Conservation (phyloP, 495 filamentous ascomycete genomes). For the Alectoria sarmentosa region DNA sequence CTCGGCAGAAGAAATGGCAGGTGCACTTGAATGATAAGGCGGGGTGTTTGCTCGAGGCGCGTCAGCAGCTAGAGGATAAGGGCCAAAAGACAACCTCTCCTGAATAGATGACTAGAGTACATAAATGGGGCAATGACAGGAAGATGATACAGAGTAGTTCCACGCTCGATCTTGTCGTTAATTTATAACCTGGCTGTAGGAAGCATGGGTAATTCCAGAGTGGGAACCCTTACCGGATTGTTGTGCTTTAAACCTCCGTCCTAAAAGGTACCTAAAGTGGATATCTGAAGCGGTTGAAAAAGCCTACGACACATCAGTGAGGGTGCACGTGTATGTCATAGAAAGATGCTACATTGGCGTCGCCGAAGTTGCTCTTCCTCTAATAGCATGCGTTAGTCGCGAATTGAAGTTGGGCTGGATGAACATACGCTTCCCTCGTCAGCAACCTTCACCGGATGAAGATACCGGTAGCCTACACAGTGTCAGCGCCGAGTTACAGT, state of each 20-base stretch:
- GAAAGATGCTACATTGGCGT: neutral
- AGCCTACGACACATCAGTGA: neutral
- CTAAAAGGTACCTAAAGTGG: neutral
- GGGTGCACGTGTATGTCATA: neutral
- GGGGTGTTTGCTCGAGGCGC: neutral
- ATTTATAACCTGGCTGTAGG: neutral
- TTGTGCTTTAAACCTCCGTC: neutral
- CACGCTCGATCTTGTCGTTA: conserved; percentile 2
- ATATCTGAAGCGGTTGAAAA: neutral
- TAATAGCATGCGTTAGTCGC: neutral
- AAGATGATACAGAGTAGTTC: neutral
- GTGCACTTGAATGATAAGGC: neutral
- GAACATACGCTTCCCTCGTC: conserved; percentile 5
- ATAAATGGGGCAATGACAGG: neutral
- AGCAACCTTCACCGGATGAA: neutral
- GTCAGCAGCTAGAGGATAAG: neutral
- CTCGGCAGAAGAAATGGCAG: neutral
- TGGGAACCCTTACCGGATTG: neutral
- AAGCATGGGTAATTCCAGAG: neutral
- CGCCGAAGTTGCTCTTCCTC: neutral
- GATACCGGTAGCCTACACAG: neutral
- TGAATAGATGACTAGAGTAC: neutral
- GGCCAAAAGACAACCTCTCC: neutral
- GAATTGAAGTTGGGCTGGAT: neutral
- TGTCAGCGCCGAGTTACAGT: neutral